phyloP scores from a whole-genome alignment of 2,329 filamentous ascomycete genomes.

The Calycina herbarum region DNA sequence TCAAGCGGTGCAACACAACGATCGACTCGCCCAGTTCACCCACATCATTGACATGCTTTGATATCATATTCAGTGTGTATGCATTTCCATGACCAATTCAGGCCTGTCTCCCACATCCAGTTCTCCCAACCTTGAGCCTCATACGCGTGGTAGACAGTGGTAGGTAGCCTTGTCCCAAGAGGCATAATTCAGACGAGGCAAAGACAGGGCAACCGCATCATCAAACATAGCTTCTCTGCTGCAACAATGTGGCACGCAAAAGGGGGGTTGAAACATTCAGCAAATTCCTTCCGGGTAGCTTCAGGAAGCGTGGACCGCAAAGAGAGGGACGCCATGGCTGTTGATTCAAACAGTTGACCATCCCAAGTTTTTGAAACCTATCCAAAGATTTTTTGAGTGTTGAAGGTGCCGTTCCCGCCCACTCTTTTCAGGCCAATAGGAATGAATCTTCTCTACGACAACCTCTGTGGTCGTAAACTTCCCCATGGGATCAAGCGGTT shows the following conservation, averaged over 20 bases:
- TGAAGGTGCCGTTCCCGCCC: neutral
- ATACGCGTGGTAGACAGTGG: neutral
- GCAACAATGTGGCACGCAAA: neutral
- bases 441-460: neutral
- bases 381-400: neutral
- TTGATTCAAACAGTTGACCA: neutral
- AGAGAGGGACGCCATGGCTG: neutral
- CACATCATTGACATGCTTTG: neutral
- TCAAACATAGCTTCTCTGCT: neutral
- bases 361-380: neutral
- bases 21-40: neutral
- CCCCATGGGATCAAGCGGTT: neutral
- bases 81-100: neutral
- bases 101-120: neutral
- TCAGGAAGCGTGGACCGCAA: neutral
- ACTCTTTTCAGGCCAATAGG: neutral
- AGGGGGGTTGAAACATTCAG: neutral
- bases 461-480: neutral
- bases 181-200: neutral
- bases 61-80: neutral
- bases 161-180: neutral
- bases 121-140: neutral
- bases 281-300: too few species aligned
- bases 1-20: neutral
- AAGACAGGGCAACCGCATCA: neutral